phyloP scores from a whole-genome alignment of 352 stramenopile genomes.

The Globisporangium parvum region DNA sequence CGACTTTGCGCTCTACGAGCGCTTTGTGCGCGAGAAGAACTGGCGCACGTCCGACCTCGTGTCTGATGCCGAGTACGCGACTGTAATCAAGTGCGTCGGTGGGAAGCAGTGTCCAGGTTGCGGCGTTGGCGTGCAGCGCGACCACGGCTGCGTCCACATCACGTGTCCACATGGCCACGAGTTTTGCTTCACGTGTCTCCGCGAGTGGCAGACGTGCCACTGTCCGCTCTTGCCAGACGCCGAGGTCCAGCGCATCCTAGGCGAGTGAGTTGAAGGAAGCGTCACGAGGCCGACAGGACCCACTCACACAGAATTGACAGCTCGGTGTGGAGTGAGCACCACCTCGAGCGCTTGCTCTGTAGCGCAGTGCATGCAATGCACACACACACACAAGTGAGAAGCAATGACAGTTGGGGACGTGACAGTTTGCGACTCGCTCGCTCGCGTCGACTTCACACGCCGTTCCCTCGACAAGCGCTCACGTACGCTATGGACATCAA shows the following conservation, averaged over 20 bases:
- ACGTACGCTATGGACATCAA: too few relatives aligned
- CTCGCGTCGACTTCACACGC: too few relatives aligned
- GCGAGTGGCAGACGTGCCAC: constrained; percentile 39
- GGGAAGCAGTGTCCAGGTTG: constrained; percentile 74
- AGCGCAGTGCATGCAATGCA: too few relatives aligned
- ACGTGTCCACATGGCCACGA: constrained; percentile 62
- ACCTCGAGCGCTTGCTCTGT: too few relatives aligned
- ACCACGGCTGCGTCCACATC: constrained; percentile 78
- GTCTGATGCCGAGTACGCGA: constrained; percentile 59
- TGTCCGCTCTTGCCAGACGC: constrained; percentile 54
- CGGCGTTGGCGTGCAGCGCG: constrained; percentile 62
- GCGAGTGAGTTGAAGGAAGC: constrained; percentile 32
- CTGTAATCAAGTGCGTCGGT: constrained; percentile 29
- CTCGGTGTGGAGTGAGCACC: neutral
- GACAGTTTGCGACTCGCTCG: too few relatives aligned
- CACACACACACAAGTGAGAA: too few relatives aligned
- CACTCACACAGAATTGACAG: too few relatives aligned
- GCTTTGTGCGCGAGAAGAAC: constrained; percentile 38
- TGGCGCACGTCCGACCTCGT: constrained; percentile 53
- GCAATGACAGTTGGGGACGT: too few relatives aligned
- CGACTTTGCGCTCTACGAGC: constrained; percentile 44
- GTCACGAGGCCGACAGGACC: too few relatives aligned
- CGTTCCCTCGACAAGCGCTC: too few relatives aligned
- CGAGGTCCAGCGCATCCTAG: constrained; percentile 45
- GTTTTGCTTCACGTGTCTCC: constrained; percentile 73